These are phyloP conservation scores for Amylostereum areolatum DNA, from an alignment of 1,284 basidiomycete genomes.

Conservation along the genomic window DNA sequence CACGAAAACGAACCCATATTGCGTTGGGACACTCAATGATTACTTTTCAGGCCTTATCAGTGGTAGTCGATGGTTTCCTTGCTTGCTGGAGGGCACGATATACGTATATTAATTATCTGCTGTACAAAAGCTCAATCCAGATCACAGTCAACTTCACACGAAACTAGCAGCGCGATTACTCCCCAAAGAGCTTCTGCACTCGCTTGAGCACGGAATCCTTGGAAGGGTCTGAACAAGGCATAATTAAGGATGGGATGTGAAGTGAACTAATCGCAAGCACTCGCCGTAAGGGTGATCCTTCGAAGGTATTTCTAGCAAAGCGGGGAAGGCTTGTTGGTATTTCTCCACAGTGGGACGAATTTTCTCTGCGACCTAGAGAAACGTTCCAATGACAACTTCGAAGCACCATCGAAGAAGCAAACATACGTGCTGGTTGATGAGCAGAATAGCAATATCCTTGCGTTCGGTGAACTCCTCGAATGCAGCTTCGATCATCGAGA, in stretches of 20 bases:
- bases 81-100: background rate
- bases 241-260: conserved; percentile 1
- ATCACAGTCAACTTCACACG: background rate
- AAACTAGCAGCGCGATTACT: conserved; percentile 34
- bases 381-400: background rate
- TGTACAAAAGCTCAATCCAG: conserved; percentile 7
- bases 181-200: conserved; percentile 95
- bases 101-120: background rate
- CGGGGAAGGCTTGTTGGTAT: conserved; percentile 95
- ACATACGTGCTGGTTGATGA: conserved; percentile 95
- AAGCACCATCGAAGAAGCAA: background rate
- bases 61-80: background rate
- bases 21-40: conserved; percentile 38
- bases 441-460: conserved; percentile 89
- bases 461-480: conserved; percentile 92
- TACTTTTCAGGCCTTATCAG: background rate
- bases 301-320: conserved; percentile 94
- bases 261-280: conserved; percentile 14
- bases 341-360: conserved; percentile 94
- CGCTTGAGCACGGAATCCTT: conserved; percentile 98
- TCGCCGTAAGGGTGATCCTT: conserved; percentile 91
- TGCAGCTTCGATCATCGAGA: conserved; percentile 80
- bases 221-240: conserved; percentile 67
- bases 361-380: conserved; percentile 83
- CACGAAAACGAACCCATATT: conserved; percentile 67